phyloP scores from a whole-genome alignment of 257 asterid genomes.

The Nicotiana obtusifolia region DNA sequence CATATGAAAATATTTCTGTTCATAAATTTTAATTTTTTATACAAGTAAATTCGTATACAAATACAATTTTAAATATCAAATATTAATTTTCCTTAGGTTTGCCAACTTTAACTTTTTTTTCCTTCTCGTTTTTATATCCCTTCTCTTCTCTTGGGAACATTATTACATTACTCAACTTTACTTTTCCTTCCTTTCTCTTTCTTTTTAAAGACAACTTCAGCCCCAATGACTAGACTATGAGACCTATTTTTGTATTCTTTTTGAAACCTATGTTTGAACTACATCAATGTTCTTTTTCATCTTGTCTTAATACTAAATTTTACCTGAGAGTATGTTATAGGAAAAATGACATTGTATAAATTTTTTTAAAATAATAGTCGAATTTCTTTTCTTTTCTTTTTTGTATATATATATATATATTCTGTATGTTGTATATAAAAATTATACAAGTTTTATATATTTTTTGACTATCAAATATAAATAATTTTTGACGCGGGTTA shows the following conservation, averaged over 20 bases:
- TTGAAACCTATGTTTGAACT: background rate
- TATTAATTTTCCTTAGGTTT: background rate
- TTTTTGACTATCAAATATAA: no score
- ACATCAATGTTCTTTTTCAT: no score
- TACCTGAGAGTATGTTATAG: no score
- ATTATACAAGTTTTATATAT: no score
- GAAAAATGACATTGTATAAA: no score
- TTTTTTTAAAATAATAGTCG: no score
- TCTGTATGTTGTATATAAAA: no score
- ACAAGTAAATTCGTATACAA: background rate
- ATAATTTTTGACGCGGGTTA: accelerated
- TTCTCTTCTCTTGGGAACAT: background rate
- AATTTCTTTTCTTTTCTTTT: no score
- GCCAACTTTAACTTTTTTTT: slow-evolving; percentile 5
- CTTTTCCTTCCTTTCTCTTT: background rate
- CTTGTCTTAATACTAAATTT: no score
- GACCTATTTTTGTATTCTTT: no score
- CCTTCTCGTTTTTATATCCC: background rate
- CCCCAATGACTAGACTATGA: background rate
- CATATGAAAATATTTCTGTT: background rate
- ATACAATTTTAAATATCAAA: background rate
- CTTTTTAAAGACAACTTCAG: background rate
- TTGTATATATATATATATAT: no score
- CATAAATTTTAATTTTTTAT: background rate
- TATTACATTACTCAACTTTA: background rate